Base-by-base conservation (phyloP, 2,329 filamentous ascomycete species). In the Fusarium goolgardi region DNA sequence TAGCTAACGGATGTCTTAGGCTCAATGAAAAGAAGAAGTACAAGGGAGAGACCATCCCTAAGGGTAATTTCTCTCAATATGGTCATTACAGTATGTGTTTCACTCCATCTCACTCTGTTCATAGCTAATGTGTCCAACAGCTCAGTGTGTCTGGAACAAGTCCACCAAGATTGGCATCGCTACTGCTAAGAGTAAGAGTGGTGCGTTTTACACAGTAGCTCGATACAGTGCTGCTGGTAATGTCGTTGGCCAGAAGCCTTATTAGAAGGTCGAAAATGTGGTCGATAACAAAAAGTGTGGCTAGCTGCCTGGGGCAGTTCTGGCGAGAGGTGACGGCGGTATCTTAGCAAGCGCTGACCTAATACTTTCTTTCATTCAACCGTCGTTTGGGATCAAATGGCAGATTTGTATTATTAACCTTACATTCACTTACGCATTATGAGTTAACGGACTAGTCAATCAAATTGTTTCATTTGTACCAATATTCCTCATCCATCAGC, bases 181-280 rank as follows among this genome's bases (percentile, higher is more conserved):
- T 6, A 51, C 71, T 3, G 75, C 72, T 4, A 71, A 55, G 21
- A 66, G 73, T 13, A 73, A 72, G 20, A 73, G 71, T 18, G 77
- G 78, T 1, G 73, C 60, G 27, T 29, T 11, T 29, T 71, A 75
- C 54, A 75, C 75, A 1, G 78, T 79, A 27, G 78, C 71, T 21
- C 73, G 78, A 34, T 79, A 79, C 59, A 73, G 73, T 5, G 71
- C 72, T 5, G 69, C 78, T 0, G 78, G 78, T 7, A 79, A 79
- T 54, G 53, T 68, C n/a, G 64, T 61, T 32, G 76, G 76, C 10
- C 40, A 75, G 55, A 77, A 66, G 57, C 68, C 75, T 5, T 77
- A 76, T 50, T 76, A 57, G 47, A n/a, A 7, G 2, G 13, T 2
- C 2, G 1, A 6, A 9, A 27, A 16, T 3, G 1, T 6, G 4